phyloP scores from a whole-genome alignment of 2,329 filamentous ascomycete genomes.

The Penicillium italicum region DNA sequence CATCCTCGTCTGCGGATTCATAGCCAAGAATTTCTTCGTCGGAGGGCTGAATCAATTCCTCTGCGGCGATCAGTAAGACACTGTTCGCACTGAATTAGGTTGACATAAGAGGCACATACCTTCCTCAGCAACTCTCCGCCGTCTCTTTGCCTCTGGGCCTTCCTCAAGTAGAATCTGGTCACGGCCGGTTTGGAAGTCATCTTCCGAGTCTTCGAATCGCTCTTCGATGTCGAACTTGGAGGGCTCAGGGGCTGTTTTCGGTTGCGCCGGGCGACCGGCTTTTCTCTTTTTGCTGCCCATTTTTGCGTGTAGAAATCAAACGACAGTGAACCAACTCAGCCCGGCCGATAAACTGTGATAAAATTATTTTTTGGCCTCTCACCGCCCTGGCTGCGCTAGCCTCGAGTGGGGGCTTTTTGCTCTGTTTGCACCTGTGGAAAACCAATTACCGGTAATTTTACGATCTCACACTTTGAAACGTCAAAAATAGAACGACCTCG shows the following conservation, averaged over 20 bases:
- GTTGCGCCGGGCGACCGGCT: slow-evolving; percentile 49
- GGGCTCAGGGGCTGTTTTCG: slow-evolving; percentile 30
- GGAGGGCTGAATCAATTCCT: slow-evolving; percentile 55
- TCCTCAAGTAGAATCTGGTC: slow-evolving; percentile 87
- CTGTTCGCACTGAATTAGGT: background rate
- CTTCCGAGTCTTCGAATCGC: slow-evolving; percentile 88
- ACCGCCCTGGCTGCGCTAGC: slow-evolving; percentile 29
- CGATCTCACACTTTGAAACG: background rate
- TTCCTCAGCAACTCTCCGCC: slow-evolving; percentile 67
- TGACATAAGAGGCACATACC: slow-evolving; percentile 37
- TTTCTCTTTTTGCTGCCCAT: slow-evolving; percentile 64
- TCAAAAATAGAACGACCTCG: background rate
- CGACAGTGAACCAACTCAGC: slow-evolving; percentile 4
- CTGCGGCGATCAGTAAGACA: slow-evolving; percentile 36
- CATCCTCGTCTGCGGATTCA: slow-evolving; percentile 27
- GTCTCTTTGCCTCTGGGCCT: slow-evolving; percentile 71
- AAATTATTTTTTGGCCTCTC: slow-evolving; percentile 37
- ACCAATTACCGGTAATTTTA: slow-evolving; percentile 12
- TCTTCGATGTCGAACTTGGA: slow-evolving; percentile 49
- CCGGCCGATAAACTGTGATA: slow-evolving; percentile 20
- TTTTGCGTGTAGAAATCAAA: slow-evolving; percentile 24
- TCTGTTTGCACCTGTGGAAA: slow-evolving; percentile 21
- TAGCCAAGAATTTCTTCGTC: slow-evolving; percentile 62
- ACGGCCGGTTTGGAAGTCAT: slow-evolving; percentile 83
- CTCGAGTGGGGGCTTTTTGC: slow-evolving; percentile 21